Evolutionary conservation across 306 rosid species (phyloP).

Genomic region (Quercus cerris): DNA sequence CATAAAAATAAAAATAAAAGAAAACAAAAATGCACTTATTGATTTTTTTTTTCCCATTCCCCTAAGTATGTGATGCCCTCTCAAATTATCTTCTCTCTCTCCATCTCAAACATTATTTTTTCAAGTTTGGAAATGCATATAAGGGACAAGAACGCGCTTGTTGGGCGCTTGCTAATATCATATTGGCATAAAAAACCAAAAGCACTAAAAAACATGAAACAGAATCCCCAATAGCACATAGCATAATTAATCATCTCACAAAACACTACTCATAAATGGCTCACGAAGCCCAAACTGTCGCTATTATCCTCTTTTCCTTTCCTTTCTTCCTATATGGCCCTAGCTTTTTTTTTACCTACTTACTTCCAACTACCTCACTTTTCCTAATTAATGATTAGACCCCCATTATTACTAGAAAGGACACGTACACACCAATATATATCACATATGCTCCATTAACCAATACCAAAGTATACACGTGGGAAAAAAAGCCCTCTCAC

Average conservation of each 20-base stretch:
- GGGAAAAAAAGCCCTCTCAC: neutral
- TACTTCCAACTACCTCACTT: constrained; percentile 25
- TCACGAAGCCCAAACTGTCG: constrained; percentile 29
- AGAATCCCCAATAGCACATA: constrained; percentile 25
- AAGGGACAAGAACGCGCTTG: neutral
- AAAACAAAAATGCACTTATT: too few species aligned
- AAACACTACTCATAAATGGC: constrained; percentile 27
- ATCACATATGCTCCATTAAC: constrained; percentile 4
- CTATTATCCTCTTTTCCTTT: constrained; percentile 4
- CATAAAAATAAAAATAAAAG: too few species aligned
- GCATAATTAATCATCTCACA: constrained; percentile 18
- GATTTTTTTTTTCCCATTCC: too few species aligned
- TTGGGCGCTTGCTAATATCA: constrained; percentile 1
- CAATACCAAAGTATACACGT: constrained; percentile 16
- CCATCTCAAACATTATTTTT: neutral
- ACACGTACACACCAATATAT: constrained; percentile 15
- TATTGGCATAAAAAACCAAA: neutral
- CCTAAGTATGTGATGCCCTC: too few species aligned
- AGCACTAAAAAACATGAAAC: constrained; percentile 7
- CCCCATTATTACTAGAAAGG: constrained; percentile 35
- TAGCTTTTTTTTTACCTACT: constrained; percentile 3
- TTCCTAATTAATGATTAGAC: constrained; percentile 34
- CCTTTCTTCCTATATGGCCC: neutral
- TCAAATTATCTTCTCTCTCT: neutral
- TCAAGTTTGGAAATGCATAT: neutral